Conservation (phyloP, 495 filamentous ascomycete genomes). For the Mytilinidion resinicola region DNA sequence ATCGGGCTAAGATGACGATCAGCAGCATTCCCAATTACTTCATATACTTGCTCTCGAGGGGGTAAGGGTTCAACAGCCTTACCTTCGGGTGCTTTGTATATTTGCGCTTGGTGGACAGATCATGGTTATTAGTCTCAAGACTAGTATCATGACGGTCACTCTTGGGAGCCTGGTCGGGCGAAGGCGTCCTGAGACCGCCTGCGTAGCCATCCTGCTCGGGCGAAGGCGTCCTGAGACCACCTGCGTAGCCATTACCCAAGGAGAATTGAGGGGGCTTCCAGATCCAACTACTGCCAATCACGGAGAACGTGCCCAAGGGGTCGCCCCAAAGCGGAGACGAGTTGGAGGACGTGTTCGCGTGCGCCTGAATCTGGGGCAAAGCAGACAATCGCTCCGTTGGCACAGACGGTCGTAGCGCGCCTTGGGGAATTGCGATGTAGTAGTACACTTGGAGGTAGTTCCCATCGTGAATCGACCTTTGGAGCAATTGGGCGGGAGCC, state of each 20-base stretch:
- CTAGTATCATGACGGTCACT: too few species aligned
- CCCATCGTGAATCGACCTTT: too few species aligned
- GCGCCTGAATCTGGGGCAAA: slow-evolving; percentile 61
- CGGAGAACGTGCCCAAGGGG: slow-evolving; percentile 53
- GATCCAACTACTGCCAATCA: slow-evolving; percentile 30
- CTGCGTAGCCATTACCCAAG: slow-evolving; percentile 46
- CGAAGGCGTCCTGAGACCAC: slow-evolving; percentile 39
- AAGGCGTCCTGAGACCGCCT: slow-evolving; percentile 42
- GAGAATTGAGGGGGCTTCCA: slow-evolving; percentile 44
- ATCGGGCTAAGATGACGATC: slow-evolving; percentile 49
- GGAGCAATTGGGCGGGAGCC: too few species aligned
- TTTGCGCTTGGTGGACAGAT: slow-evolving; percentile 64
- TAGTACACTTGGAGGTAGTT: too few species aligned
- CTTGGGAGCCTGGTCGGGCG: slow-evolving; percentile 42
- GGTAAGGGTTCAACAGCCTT: too few species aligned
- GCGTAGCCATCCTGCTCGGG: slow-evolving; percentile 40
- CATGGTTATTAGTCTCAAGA: too few species aligned
- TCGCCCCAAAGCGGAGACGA: slow-evolving; percentile 63
- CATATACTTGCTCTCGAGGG: neutral
- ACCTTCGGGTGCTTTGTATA: slow-evolving; percentile 77
- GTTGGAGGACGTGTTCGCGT: slow-evolving; percentile 55
- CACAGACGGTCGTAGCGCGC: slow-evolving; percentile 59
- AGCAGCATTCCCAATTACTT: neutral
- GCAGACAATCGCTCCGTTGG: slow-evolving; percentile 73
- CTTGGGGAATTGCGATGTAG: slow-evolving; percentile 68